Evolutionary conservation across 495 filamentous ascomycete species (phyloP).

Genomic region (Penicillium dipodomyicola): DNA sequence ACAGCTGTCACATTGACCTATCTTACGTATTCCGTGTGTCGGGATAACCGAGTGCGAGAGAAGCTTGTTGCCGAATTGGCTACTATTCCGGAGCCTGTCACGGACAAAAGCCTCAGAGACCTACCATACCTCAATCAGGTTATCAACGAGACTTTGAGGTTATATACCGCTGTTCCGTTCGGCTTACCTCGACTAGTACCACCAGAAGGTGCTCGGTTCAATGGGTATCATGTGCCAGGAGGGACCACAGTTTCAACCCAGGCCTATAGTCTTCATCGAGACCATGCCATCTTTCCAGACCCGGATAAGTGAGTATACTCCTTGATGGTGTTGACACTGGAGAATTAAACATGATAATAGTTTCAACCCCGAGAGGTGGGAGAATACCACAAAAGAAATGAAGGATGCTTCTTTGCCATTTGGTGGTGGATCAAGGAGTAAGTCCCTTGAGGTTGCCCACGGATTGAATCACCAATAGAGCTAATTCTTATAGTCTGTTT

Average conservation of each 20-base stretch:
- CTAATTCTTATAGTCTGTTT: conserved; percentile 35
- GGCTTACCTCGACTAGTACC: conserved; percentile 43
- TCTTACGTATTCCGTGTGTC: conserved; percentile 37
- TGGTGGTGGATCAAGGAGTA: conserved; percentile 48
- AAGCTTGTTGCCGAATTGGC: conserved; percentile 44
- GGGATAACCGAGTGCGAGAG: conserved; percentile 30
- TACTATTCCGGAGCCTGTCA: conserved; percentile 31
- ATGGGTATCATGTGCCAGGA: conserved; percentile 32
- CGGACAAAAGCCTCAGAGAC: conserved; percentile 35
- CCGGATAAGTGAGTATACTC: conserved; percentile 24
- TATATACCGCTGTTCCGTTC: conserved; percentile 50
- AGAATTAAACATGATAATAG: conserved; percentile 11
- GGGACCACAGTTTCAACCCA: conserved; percentile 39
- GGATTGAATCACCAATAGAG: not conserved
- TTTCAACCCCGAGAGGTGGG: conserved; percentile 47
- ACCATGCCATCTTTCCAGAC: conserved; percentile 28
- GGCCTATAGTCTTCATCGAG: conserved; percentile 44
- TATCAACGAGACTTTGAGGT: conserved; percentile 51
- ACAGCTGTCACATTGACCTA: conserved; percentile 47
- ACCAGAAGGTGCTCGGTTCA: conserved; percentile 24
- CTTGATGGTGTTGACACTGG: not conserved
- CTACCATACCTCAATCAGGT: conserved; percentile 42
- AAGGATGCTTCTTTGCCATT: conserved; percentile 54
- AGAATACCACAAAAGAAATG: conserved; percentile 46
- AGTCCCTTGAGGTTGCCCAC: conserved; percentile 7